Evolutionary conservation across 108 stramenopile species (phyloP).

Genomic region (Seminavis robusta): DNA sequence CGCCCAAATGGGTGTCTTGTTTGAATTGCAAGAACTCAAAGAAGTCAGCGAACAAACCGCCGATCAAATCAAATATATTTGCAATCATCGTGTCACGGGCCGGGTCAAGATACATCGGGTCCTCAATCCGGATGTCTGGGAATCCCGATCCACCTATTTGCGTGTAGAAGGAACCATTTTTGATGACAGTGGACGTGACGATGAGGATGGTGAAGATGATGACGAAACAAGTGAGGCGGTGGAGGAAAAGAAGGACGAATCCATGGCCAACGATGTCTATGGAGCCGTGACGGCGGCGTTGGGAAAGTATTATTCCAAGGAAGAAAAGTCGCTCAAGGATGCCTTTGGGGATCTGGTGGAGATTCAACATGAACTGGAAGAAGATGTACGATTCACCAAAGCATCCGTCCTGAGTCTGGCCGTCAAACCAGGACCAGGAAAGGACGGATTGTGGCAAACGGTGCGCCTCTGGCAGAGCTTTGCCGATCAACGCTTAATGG

Average conservation of each 20-base stretch:
- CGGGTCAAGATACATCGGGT: constrained; percentile 70
- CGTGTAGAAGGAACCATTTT: constrained; percentile 69
- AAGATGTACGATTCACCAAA: constrained; percentile 82
- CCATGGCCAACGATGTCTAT: constrained; percentile 19
- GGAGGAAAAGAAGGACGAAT: constrained; percentile 20
- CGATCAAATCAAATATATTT: constrained; percentile 87
- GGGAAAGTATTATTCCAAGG: constrained; percentile 20
- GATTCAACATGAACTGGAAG: constrained; percentile 71
- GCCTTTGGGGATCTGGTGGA: constrained; percentile 60
- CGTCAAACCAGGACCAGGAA: constrained; percentile 54
- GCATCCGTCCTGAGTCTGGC: constrained; percentile 56
- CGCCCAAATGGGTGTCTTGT: constrained; percentile 75
- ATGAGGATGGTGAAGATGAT: background rate
- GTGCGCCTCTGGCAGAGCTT: constrained; percentile 84
- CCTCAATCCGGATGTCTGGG: constrained; percentile 76
- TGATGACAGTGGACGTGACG: constrained; percentile 70
- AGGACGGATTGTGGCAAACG: constrained; percentile 74
- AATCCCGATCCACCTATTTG: constrained; percentile 68
- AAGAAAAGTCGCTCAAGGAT: constrained; percentile 44
- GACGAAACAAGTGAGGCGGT: too few species aligned
- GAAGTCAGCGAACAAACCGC: constrained; percentile 80
- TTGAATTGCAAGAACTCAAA: constrained; percentile 79
- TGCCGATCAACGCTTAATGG: constrained; percentile 71
- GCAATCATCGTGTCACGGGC: constrained; percentile 79
- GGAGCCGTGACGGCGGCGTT: constrained; percentile 14